A percentile compares a stretch with the other conserved stretches of the same genome.
phyloP scores from a whole-genome alignment of 352 stramenopile species.

The Pythium rishiriense region DNA sequence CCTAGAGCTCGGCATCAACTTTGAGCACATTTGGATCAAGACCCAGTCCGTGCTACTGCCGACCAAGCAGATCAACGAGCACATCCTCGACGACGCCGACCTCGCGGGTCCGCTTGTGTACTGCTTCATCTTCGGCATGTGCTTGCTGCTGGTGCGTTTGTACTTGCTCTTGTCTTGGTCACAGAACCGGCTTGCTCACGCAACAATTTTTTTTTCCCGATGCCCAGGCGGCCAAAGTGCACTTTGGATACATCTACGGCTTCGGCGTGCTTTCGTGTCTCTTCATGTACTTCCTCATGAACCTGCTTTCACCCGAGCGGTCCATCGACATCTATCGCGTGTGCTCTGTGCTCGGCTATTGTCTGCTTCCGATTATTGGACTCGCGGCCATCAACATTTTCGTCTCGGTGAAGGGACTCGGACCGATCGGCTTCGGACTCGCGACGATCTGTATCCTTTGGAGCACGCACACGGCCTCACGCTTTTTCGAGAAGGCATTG shows the following conservation, averaged over 20 bases:
- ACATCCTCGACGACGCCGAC: constrained; percentile 92
- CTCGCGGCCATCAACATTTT: constrained; percentile 94
- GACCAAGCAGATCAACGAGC: constrained; percentile 87
- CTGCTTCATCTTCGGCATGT: constrained; percentile 93
- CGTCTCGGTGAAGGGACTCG: constrained; percentile 82
- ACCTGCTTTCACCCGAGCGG: constrained; percentile 89
- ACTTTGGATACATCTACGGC: constrained; percentile 99
- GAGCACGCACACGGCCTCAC: constrained; percentile 93
- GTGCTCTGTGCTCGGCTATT: constrained; percentile 97
- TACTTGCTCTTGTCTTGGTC: not conserved
- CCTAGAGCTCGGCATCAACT: constrained; percentile 97
- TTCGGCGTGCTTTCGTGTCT: constrained; percentile 97
- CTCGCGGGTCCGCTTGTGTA: constrained; percentile 95
- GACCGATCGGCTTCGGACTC: constrained; percentile 81
- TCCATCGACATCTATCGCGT: constrained; percentile 94
- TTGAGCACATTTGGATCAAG: constrained; percentile 97
- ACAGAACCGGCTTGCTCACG: not conserved
- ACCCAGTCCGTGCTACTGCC: constrained; percentile 94
- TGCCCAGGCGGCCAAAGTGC: constrained; percentile 87
- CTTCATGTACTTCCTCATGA: constrained; percentile 95
- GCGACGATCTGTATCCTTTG: constrained; percentile 90
- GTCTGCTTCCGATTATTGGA: constrained; percentile 95
- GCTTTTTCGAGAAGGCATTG: constrained; percentile 96
- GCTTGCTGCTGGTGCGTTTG: constrained; percentile 86
- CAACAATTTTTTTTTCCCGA: not conserved